These are phyloP conservation scores for Kazachstania sp. DNA, from an alignment of 1,139 yeast genomes.

Conservation along the genomic window DNA sequence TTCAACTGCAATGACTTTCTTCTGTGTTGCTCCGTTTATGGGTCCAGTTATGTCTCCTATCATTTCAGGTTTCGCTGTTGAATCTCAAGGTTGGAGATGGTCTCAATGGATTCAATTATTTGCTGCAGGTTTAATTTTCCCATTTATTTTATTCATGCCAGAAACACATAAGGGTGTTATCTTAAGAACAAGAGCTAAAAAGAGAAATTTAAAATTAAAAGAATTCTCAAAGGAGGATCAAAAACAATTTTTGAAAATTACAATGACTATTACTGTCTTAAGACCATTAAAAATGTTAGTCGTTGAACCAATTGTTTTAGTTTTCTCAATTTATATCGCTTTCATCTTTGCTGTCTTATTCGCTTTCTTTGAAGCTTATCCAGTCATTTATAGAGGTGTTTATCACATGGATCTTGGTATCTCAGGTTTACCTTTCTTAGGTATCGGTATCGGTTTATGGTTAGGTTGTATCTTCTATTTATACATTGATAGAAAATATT, in stretches of 20 bases:
- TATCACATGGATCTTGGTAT: slow-evolving; percentile 51
- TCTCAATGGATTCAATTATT: slow-evolving; percentile 67
- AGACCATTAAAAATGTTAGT: slow-evolving; percentile 59
- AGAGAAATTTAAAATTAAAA: slow-evolving; percentile 46
- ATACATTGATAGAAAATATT: slow-evolving; percentile 39
- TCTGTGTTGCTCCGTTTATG: slow-evolving; percentile 61
- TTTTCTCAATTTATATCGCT: slow-evolving; percentile 58
- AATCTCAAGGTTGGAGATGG: slow-evolving; percentile 69
- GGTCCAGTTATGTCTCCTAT: slow-evolving; percentile 83
- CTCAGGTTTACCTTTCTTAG: slow-evolving; percentile 60
- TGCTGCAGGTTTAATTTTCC: slow-evolving; percentile 58
- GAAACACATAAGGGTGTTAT: slow-evolving; percentile 64
- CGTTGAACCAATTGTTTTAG: slow-evolving; percentile 61
- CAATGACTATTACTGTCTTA: slow-evolving; percentile 41
- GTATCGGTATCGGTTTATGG: slow-evolving; percentile 58
- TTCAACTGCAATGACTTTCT: slow-evolving; percentile 62
- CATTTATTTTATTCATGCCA: slow-evolving; percentile 50
- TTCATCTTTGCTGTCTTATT: slow-evolving; percentile 67
- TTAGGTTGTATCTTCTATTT: slow-evolving; percentile 46
- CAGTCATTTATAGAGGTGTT: slow-evolving; percentile 57
- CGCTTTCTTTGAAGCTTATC: slow-evolving; percentile 73
- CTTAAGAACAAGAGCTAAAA: slow-evolving; percentile 47
- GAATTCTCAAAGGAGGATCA: slow-evolving; percentile 26
- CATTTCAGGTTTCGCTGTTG: slow-evolving; percentile 71
- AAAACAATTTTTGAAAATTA: slow-evolving; percentile 33